Conservation (phyloP, 805 yeast genomes). For the Wickerhamomyces alni region DNA sequence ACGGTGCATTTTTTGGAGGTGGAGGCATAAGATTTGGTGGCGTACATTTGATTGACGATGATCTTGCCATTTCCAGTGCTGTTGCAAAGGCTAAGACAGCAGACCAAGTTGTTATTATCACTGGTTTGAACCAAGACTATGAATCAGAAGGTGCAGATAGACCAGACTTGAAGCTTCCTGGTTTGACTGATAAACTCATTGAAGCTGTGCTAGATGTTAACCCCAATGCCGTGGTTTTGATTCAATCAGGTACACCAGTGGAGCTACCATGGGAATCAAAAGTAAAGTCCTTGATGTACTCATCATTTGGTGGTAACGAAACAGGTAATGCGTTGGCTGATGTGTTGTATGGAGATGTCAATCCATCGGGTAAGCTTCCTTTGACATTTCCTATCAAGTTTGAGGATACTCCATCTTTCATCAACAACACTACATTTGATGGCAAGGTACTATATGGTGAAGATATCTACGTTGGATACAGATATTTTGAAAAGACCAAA, state of each 20-base stretch:
- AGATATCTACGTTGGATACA: constrained; percentile 59
- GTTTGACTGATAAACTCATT: constrained; percentile 40
- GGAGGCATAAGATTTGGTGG: constrained; percentile 26
- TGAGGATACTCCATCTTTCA: constrained; percentile 51
- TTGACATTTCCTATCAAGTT: constrained; percentile 46
- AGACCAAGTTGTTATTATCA: constrained; percentile 46
- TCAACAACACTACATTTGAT: constrained; percentile 43
- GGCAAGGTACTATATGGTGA: constrained; percentile 58
- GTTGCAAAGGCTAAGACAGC: constrained; percentile 41
- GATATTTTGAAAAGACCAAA: constrained; percentile 49
- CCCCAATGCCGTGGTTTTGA: constrained; percentile 46
- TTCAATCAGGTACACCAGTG: constrained; percentile 60
- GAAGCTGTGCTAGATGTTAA: constrained; percentile 41
- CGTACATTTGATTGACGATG: constrained; percentile 22
- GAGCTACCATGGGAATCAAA: constrained; percentile 48
- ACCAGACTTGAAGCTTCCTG: constrained; percentile 44
- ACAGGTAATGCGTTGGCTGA: constrained; percentile 56
- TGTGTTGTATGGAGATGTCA: constrained; percentile 51
- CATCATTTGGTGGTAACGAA: constrained; percentile 58
- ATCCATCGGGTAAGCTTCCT: constrained; percentile 55
- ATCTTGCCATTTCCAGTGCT: constrained; percentile 34
- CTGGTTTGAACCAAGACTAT: constrained; percentile 52
- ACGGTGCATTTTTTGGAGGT: constrained; percentile 8
- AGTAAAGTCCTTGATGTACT: constrained; percentile 43
- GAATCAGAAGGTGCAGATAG: constrained; percentile 60